Base-by-base conservation (phyloP, 2,329 filamentous ascomycete species). In the Paracoccidioides brasiliensis region DNA sequence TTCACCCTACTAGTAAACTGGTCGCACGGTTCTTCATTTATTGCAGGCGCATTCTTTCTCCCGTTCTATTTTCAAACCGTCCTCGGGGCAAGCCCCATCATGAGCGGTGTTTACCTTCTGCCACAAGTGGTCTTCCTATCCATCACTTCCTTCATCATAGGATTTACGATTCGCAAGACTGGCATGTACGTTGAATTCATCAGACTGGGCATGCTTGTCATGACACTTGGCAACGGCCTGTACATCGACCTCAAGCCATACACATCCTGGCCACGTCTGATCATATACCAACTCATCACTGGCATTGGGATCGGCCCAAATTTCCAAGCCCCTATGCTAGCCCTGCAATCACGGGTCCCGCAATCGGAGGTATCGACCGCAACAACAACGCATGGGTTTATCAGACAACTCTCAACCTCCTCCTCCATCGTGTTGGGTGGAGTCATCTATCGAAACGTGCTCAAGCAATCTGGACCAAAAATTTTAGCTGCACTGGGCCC, bases 61-160 rank as follows among this genome's bases (percentile, higher is more conserved):
- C 88, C 88, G 0, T 77, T 95, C 2, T 95, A 94, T 74, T 91
- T 90, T 71, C 88, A 94, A 70, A 80, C 84, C 53, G 82, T 87
- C 53, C 76, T 88, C 45, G 79, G 85, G 52, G 81, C 81, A 2
- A 77, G 78, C 0, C 84, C 88, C 0, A 79, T 90, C 40, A 72
- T 85, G 35, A 86, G 83, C 0, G 88, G 88, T 52, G 81, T 90
- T 51, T 88, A 88, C 64, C 69, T 89, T 14, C 76, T 93, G 12
- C 84, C 88, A 0, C 81, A 80, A 59, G 85, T 85, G 7, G 66
- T 91, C 38, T 77, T 82, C 1, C 72, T 88, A 3, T 87, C 85
- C 0, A 60, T 87, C 58, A 67, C 78, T 37, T 87, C 85, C 0
- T 78, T 79, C 5, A 63, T 64, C 3, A 79, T 78, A 42, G 85